A percentile compares a stretch with the other conserved stretches of the same genome.
phyloP scores from a whole-genome alignment of 2,329 filamentous ascomycete species.

The Penicillium polonicum region DNA sequence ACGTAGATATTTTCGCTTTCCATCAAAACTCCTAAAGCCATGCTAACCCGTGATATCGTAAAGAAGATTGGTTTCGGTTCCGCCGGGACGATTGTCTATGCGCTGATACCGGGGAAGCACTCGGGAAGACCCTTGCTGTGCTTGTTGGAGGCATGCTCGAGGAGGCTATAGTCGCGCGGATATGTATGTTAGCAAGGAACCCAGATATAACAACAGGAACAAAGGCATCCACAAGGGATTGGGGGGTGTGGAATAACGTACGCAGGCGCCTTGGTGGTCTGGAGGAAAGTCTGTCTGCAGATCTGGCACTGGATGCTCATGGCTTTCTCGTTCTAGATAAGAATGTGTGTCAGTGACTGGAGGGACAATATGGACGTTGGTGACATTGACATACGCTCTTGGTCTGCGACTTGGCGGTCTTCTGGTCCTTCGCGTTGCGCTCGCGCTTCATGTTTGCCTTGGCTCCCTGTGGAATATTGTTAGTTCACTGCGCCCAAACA shows the following conservation, averaged over 20 bases:
- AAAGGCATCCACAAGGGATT: neutral
- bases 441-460: conserved; percentile 71
- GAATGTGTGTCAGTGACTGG: conserved; percentile 6
- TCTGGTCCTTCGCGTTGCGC: conserved; percentile 64
- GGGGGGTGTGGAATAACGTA: conserved; percentile 5
- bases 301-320: conserved; percentile 74
- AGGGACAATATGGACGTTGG: neutral
- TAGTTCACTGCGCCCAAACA: conserved; percentile 8
- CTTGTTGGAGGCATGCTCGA: conserved; percentile 72
- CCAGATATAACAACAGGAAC: neutral
- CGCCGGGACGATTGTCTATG: neutral
- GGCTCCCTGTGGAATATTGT: conserved; percentile 48
- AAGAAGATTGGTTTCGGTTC: conserved; percentile 2
- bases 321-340: conserved; percentile 66
- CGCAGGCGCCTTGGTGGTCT: conserved; percentile 70
- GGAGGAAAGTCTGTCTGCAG: conserved; percentile 77
- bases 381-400: conserved; percentile 58
- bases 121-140: conserved; percentile 70
- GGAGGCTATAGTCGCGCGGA: conserved; percentile 43
- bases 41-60: conserved; percentile 15
- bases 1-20: conserved; percentile 4
- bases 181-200: conserved; percentile 9
- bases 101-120: conserved; percentile 60
- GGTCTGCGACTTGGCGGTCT: conserved; percentile 63
- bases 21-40: conserved; percentile 13